phyloP scores from a whole-genome alignment of 495 filamentous ascomycete genomes.

The Penicillium atrosanguineum region DNA sequence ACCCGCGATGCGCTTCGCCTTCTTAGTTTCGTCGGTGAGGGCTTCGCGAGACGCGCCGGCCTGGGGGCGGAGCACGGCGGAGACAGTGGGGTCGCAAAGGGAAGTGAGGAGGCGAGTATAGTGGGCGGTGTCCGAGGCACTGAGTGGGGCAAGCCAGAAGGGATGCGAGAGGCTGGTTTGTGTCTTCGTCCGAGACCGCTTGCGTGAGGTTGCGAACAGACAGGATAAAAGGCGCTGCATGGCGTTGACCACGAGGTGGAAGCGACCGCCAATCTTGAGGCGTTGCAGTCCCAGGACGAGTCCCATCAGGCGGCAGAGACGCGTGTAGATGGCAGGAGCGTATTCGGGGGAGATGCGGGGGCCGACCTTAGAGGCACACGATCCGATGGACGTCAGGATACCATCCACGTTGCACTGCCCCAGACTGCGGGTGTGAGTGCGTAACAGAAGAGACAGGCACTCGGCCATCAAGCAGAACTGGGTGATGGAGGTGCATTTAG shows the following conservation, averaged over 20 bases:
- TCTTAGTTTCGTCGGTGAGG: conserved; percentile 73
- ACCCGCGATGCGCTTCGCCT: conserved; percentile 70
- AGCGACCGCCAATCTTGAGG: conserved; percentile 64
- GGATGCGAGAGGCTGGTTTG: conserved; percentile 29
- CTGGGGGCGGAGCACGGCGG: conserved; percentile 58
- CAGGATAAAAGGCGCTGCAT: conserved; percentile 63
- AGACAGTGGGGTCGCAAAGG: conserved; percentile 76
- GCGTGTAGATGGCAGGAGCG: conserved; percentile 55
- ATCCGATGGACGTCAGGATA: conserved; percentile 55
- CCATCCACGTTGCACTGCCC: conserved; percentile 70
- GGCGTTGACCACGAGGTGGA: conserved; percentile 63
- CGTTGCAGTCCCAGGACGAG: conserved; percentile 58
- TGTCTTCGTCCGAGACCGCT: conserved; percentile 36
- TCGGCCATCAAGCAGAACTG: conserved; percentile 58
- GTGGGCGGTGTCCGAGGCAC: conserved; percentile 54
- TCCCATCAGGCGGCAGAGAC: conserved; percentile 58
- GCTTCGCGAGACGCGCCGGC: conserved; percentile 34
- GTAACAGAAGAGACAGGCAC: conserved; percentile 55
- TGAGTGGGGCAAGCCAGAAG: conserved; percentile 46
- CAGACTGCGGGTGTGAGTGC: conserved; percentile 51
- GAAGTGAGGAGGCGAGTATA: conserved; percentile 72
- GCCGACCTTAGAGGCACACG: conserved; percentile 46
- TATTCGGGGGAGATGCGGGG: conserved; percentile 36
- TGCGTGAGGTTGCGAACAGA: conserved; percentile 56
- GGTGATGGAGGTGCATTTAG: conserved; percentile 39